phyloP scores from a whole-genome alignment of 352 stramenopile species.

The Pythium pyrilobum region DNA sequence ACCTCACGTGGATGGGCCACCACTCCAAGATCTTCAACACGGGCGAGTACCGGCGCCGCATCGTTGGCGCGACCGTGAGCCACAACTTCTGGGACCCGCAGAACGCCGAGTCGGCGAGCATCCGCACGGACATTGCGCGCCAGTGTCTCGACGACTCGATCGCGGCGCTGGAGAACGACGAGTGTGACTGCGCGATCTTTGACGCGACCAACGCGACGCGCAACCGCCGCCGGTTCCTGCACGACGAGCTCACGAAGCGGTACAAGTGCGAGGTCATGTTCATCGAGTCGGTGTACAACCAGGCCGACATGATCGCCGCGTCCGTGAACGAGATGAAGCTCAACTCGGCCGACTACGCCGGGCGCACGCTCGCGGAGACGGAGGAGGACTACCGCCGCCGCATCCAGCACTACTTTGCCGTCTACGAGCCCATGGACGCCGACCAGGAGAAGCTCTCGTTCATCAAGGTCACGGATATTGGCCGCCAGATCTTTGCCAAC shows the following conservation, averaged over 20 bases:
- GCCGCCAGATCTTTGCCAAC: conserved; percentile 79
- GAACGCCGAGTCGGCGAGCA: conserved; percentile 65
- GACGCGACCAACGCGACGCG: conserved; percentile 82
- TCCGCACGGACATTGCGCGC: conserved; percentile 62
- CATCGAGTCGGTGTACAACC: conserved; percentile 78
- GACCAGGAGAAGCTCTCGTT: conserved; percentile 57
- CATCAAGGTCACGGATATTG: conserved; percentile 81
- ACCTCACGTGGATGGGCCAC: conserved; percentile 86
- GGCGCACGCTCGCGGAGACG: conserved; percentile 65
- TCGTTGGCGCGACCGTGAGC: conserved; percentile 63
- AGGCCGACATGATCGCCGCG: conserved; percentile 62
- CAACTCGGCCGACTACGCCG: conserved; percentile 73
- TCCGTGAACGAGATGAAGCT: conserved; percentile 87
- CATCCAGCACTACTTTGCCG: conserved; percentile 72
- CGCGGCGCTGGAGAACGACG: conserved; percentile 49
- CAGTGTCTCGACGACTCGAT: conserved; percentile 74
- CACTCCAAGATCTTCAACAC: conserved; percentile 80
- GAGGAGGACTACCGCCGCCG: conserved; percentile 69
- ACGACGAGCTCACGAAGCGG: conserved; percentile 43
- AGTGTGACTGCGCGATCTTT: conserved; percentile 78
- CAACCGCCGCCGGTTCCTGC: conserved; percentile 52
- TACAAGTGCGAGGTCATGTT: conserved; percentile 82
- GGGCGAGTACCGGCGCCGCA: conserved; percentile 68
- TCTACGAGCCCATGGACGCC: conserved; percentile 62
- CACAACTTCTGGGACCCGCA: conserved; percentile 80